Evolutionary conservation across 2,329 filamentous ascomycete genomes (phyloP), one percentile per base, ranked within the genome.

Genomic region (Chaetoscypha palmicola): DNA sequence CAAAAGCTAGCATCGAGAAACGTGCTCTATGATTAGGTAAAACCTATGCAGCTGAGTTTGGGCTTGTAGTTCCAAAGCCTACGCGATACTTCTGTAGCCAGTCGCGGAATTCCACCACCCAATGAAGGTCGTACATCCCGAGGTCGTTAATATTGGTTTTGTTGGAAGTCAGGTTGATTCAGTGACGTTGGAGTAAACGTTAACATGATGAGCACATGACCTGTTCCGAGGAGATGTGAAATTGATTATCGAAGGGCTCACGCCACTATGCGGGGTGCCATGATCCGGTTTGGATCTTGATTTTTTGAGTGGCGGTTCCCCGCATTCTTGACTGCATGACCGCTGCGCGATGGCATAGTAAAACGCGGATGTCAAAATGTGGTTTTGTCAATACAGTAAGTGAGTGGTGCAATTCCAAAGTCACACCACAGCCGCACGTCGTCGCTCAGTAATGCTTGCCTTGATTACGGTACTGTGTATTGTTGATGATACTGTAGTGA

Each of bases 151-250:
- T 12, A 12, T 11, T 31, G 24, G 12, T 7, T 7, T 28, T 28
- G 24, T 14, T 14, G 16, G 24, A 10, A 16, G 19, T 20, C 12
- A 5, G 11, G n/a, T 16, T n/a, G 12, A 24, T 20, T 16, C 19
- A 5, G 16, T 30, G 34, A n/a, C n/a, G n/a, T 34, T 19, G 28
- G 23, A 12, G 32, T 23, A 37, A 26, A 11, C 19, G 12, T 35
- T 14, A 17, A 45, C 30, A 21, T 28, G 34, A 31, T 24, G 22
- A 20, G 23, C 49, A 50, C 42, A 47, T 52, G 51, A 52, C 38
- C 44, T 20, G 31, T 28, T 55, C 52, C 52, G 50, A 55, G 52
- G 52, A 55, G 52, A 55, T 53, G 33, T 41, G 40, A 41, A 31
- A 14, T 21, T 32, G n/a, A 23, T 50, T 24, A 40, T 19, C n/a